Evolutionary conservation across 495 filamentous ascomycete genomes (phyloP), one percentile per base, ranked within the genome.

Genomic region (Copromyces sp.): DNA sequence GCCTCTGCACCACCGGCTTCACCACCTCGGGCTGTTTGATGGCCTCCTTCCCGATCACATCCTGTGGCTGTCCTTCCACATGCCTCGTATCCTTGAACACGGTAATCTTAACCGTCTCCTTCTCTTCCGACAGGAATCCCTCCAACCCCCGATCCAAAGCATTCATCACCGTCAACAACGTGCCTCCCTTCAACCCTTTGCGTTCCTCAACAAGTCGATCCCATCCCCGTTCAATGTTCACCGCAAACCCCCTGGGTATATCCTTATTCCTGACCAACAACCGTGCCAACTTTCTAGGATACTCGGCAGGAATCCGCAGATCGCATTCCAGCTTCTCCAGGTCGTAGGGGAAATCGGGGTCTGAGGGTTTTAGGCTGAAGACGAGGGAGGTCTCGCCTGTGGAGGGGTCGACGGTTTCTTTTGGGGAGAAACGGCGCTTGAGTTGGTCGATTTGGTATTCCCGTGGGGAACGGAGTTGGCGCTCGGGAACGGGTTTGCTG

Each of bases 321-420:
- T 88, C 83, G 77, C 93, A 94, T 71, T 91, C 84, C n/a, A 96
- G 82, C 29, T 84, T 84, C 12, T 90, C 87, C 73, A 96, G 82
- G 29, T 94, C 91, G 73, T 92, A 96, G 6, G 93, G 90, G 73
- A 95, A 95, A 77, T 96, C 93, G 0, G 93, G 93, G 77, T 96
- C 94, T n/a, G 93, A 94, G 6, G 94, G 94, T 16, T 79, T 81
- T 71, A 97, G 75, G 29, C 83, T 84, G 79, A 97, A 92, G 0
- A 82, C 79, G 29, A 94, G 80, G 16, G 85, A 85, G 8, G 85
- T 88, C 3, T 80, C 78, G 16, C 86, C 88, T 0, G 53, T 65
- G 69, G 85, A 82, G 41, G 85, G 79, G 70, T 87, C 80, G 11
- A 80, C 82, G 17, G 81, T 83, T 76, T 93, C 88, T 24, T 84